A percentile compares a stretch with the other conserved stretches of the same genome.
Conservation (phyloP, 2,329 filamentous ascomycete genomes). For the Nothophaeocryptopus gaeumannii region DNA sequence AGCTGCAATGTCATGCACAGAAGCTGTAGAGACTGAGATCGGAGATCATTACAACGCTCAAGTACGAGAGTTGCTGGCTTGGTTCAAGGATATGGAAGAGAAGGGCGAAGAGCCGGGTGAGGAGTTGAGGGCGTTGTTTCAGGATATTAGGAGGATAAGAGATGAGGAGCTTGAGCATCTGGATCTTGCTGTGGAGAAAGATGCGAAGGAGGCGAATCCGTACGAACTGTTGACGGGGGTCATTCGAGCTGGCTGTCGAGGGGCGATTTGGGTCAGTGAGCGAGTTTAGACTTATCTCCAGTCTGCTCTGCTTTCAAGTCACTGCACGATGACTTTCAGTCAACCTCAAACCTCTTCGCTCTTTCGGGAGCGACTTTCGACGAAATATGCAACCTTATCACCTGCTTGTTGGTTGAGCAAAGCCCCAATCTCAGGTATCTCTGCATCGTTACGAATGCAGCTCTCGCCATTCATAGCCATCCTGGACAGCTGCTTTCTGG, state of each 20-base stretch:
- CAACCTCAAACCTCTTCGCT: not conserved
- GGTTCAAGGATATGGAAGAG: constrained; percentile 71
- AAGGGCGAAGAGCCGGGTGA: constrained; percentile 76
- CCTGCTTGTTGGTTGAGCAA: too few species aligned
- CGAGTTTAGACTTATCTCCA: constrained; percentile 48
- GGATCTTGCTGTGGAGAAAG: constrained; percentile 90
- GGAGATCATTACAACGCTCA: constrained; percentile 94
- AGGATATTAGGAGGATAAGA: constrained; percentile 74
- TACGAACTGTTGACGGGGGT: constrained; percentile 85
- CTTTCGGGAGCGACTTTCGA: constrained; percentile 11
- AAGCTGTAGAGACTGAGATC: constrained; percentile 98
- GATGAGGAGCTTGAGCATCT: constrained; percentile 97
- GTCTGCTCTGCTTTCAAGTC: too few species aligned
- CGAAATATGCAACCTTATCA: not conserved
- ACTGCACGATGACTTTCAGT: too few species aligned
- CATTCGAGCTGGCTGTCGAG: constrained; percentile 84
- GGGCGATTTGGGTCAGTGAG: constrained; percentile 90
- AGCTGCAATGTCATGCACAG: constrained; percentile 97
- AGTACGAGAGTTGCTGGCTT: constrained; percentile 75
- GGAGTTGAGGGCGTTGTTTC: constrained; percentile 71
- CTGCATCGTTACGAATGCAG: too few species aligned
- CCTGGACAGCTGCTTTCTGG: too few species aligned
- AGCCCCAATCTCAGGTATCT: too few species aligned
- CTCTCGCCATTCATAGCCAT: too few species aligned
- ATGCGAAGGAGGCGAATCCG: constrained; percentile 83